Percentiles rank a stretch among this genome's conserved stretches.
Conservation (phyloP, 106 monocot species). For the Amphibolis antarctica region DNA sequence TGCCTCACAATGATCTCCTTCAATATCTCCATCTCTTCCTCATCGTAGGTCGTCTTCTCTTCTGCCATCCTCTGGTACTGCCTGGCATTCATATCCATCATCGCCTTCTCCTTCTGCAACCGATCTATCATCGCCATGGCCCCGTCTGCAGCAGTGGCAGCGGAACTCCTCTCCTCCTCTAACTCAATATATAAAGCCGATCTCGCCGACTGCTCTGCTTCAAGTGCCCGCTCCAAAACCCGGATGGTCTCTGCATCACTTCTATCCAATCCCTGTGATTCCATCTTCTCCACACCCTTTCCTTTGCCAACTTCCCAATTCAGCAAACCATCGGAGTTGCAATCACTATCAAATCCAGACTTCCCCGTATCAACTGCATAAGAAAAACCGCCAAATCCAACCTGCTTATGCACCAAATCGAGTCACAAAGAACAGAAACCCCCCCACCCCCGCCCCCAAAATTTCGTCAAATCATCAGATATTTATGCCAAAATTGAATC, state of each 20-base stretch:
- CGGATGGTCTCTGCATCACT: constrained; percentile 9
- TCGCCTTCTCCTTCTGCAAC: constrained; percentile 84
- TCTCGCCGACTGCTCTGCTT: constrained; percentile 36
- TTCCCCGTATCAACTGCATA: neutral
- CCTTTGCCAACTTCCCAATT: neutral
- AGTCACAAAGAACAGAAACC: too few species aligned
- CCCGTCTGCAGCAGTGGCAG: constrained; percentile 79
- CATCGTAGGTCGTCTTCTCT: constrained; percentile 72
- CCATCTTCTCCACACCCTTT: constrained; percentile 3
- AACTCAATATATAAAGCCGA: constrained; percentile 54
- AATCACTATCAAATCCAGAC: neutral
- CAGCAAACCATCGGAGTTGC: neutral
- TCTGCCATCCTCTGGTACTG: constrained; percentile 71
- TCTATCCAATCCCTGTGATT: constrained; percentile 5
- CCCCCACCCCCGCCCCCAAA: neutral
- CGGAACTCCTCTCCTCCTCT: constrained; percentile 87
- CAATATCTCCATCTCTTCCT: constrained; percentile 73
- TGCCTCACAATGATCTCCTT: constrained; percentile 78
- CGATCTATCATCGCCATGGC: constrained; percentile 94
- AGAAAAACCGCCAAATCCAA: neutral
- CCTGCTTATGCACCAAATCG: too few species aligned
- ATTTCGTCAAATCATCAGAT: neutral
- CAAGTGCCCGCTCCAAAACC: constrained; percentile 37
- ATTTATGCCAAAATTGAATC: neutral
- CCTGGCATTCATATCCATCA: constrained; percentile 65